Base-by-base conservation (phyloP, 2,329 filamentous ascomycete genomes). In the Teratosphaeria zuluensis region DNA sequence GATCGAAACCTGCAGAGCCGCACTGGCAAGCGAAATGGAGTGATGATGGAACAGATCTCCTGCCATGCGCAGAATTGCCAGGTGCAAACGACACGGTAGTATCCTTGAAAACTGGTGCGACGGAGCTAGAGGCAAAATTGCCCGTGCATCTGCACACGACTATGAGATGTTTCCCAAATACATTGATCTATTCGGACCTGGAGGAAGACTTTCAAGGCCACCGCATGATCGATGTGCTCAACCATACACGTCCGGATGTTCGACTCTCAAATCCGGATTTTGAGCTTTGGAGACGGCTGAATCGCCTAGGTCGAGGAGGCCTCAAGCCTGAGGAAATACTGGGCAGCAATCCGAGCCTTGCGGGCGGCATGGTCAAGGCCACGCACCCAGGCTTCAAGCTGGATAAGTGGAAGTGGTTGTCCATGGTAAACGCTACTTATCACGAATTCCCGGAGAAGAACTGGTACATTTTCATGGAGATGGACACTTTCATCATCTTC, bases 401-500 rank as follows among this genome's bases (percentile, higher is more conserved):
- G 2, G 70, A 73, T 59, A 80, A 80, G 64, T 83, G 77, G 73
- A 83, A 83, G 65, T 82, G 82, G 60, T 65, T 83, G 32, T 78
- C 80, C 24, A 81, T 80, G 74, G 70, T 82, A 5, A 60, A 67
- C 42, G 58, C 59, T 16, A 69, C 67, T 1, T 55, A 72, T 59
- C 65, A 71, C 11, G 65, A 72, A 55, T 65, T 70, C 42, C 77
- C 78, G 9, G 70, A 80, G 30, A 77, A 78, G 52, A 80, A 79
- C 57, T 85, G 82, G 82, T 85, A 78, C 61, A 72, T 83, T 58
- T 85, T 85, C 66, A 77, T 83, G 53, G 82, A 84, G 63, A 77
- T 80, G 0, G 82, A 85, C 65, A 84, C 81, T 0, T 84, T 81
- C 62, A 68, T 84, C 48, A 72, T 81, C 9, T 81, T 81, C 74